Evolutionary conservation across 148 eudicot genomes (phyloP), one percentile per base, ranked within the genome.

Genomic region (Polygonum maritimum): DNA sequence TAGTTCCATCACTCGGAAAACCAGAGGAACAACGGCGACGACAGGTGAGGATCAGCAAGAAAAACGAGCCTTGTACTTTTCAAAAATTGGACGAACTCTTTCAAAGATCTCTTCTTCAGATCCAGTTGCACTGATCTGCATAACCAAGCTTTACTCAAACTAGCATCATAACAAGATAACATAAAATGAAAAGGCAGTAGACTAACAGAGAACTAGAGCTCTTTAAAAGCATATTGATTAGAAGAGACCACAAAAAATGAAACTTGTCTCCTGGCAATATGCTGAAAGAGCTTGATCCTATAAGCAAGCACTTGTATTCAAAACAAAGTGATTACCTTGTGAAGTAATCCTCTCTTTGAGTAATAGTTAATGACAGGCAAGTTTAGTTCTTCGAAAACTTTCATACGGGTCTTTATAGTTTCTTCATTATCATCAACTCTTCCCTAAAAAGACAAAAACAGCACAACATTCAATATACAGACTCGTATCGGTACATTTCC

Each of bases 291-390:
- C 63, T 7, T 22, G 63, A 12, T 57, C 63, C 21, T 22, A 57
- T 19, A 57, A 57, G 63, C 63, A 57, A 57, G 63, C 63, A 31
- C 31, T 11, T 57, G 48, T 1, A 44, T 48, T 65, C 62, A 78
- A 54, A 18, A 44, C 16, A 40, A 69, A 79, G 67, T 65, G 44
- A 79, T 75, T 84, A 94, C 98, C 97, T 82, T 94, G 89, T 83
- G 85, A 78, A 94, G 98, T 80, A 88, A 86, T 76, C 97, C 98
- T 80, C 84, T 91, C 75, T 82, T 74, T 55, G 86, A 81, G 82
- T 90, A 94, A 90, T 90, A 83, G 76, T 87, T 86, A 83, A 94
- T 78, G 15, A 94, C 97, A 65, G 98, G 98, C 84, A 88, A 89
- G 80, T 81, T 91, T 38, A 87, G 80, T 74, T 86, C 91, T 78